Conservation (phyloP, 1,284 basidiomycete species). For the Bondarzewia mesenterica region DNA sequence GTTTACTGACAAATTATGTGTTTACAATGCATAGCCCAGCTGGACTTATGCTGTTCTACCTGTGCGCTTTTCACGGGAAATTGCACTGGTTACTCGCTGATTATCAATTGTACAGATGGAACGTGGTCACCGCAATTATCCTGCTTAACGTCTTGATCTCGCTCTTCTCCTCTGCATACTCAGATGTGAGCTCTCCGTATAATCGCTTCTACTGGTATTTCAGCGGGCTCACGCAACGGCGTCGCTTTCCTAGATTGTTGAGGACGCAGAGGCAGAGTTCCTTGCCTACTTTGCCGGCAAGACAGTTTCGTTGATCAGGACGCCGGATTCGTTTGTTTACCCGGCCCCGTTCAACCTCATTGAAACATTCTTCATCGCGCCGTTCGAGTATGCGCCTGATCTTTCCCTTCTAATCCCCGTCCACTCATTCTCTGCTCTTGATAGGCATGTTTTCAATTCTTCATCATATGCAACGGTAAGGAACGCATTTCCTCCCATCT, state of each 20-base stretch:
- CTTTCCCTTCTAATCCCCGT: constrained; percentile 3
- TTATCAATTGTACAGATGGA: constrained; percentile 52
- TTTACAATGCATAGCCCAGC: constrained; percentile 36
- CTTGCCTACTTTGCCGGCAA: constrained; percentile 86
- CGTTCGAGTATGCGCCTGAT: constrained; percentile 67
- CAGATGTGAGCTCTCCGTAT: constrained; percentile 53
- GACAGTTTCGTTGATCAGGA: constrained; percentile 75
- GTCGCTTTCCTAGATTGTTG: constrained; percentile 30
- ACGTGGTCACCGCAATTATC: constrained; percentile 78
- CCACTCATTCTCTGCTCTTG: too few relatives aligned
- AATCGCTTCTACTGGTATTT: too few relatives aligned
- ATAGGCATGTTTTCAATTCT: constrained; percentile 41
- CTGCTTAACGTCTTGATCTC: constrained; percentile 94
- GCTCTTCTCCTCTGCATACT: constrained; percentile 85
- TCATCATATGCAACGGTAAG: constrained; percentile 50
- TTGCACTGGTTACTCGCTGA: neutral
- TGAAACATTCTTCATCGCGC: constrained; percentile 75
- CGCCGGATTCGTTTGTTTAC: constrained; percentile 72
- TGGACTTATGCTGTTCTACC: constrained; percentile 75
- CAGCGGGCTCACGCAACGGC: too few relatives aligned
- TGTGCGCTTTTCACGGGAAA: constrained; percentile 35
- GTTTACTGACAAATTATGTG: constrained; percentile 7
- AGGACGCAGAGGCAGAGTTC: constrained; percentile 69
- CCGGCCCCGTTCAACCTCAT: constrained; percentile 82
- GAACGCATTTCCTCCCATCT: neutral